These are phyloP conservation scores for Dictyostelium citrinum DNA, from an alignment of 78 protist genomes.

Conservation along the genomic window DNA sequence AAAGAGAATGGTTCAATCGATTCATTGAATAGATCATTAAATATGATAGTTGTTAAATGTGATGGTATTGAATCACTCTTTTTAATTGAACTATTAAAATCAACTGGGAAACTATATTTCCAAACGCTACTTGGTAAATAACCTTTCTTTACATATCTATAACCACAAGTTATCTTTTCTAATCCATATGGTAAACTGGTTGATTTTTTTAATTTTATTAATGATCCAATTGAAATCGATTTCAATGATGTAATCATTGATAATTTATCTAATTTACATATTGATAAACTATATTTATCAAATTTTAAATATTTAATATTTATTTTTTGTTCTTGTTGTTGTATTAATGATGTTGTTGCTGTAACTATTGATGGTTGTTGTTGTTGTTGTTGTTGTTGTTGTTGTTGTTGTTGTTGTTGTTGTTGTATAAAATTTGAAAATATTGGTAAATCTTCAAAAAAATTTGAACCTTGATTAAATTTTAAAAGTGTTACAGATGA, in stretches of 20 bases:
- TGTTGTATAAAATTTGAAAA: not conserved
- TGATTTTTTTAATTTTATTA: not conserved
- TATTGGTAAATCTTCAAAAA: not conserved
- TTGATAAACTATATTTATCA: not conserved
- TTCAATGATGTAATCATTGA: not conserved
- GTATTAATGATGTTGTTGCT: not conserved
- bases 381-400: not conserved
- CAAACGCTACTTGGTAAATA: not conserved
- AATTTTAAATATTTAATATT: not conserved
- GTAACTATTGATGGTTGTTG: not conserved
- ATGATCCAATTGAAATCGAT: not conserved
- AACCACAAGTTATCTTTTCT: not conserved
- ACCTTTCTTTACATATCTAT: not conserved
- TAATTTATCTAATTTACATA: not conserved
- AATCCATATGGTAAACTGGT: not conserved
- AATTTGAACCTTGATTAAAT: not conserved
- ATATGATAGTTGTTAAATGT: not conserved
- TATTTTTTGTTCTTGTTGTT: not conserved
- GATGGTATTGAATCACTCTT: not conserved
- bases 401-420: not conserved
- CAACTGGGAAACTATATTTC: not conserved
- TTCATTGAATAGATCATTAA: not conserved
- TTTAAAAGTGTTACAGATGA: not conserved
- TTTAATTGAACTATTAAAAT: not conserved
- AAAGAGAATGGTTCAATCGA: not conserved